Percentiles rank a stretch among this genome's conserved stretches.
phyloP scores from a whole-genome alignment of 106 monocot species.

The Xerophyta viscosa region DNA sequence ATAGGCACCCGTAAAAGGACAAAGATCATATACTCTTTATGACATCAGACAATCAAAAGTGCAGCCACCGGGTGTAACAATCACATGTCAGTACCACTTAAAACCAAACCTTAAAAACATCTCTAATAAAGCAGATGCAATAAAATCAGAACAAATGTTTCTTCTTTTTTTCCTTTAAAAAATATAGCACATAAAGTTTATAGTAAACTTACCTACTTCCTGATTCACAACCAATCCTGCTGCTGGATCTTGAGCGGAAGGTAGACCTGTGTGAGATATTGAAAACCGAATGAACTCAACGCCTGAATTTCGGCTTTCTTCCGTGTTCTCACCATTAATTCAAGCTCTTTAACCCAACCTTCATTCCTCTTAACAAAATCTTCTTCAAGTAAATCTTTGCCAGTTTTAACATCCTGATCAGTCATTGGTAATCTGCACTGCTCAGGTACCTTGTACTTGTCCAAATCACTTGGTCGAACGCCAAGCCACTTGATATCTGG shows the following conservation, averaged over 20 bases:
- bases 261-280: slow-evolving; percentile 94
- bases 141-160: too few relatives aligned
- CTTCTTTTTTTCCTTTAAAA: too few relatives aligned
- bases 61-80: too few relatives aligned
- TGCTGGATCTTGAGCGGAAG: slow-evolving; percentile 92
- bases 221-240: slow-evolving; percentile 73
- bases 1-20: too few relatives aligned
- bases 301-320: slow-evolving; percentile 99
- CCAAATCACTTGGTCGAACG: slow-evolving; percentile 80
- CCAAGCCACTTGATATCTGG: slow-evolving; percentile 99
- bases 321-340: slow-evolving; percentile 78
- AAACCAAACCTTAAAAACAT: too few relatives aligned
- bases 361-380: slow-evolving; percentile 93
- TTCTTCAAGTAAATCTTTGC: slow-evolving; percentile 94
- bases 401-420: slow-evolving; percentile 94
- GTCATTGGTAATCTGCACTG: slow-evolving; percentile 96
- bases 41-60: too few relatives aligned
- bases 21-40: too few relatives aligned
- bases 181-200: too few relatives aligned
- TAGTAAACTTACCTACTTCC: too few relatives aligned
- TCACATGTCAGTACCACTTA: too few relatives aligned
- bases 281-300: slow-evolving; percentile 91
- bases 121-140: too few relatives aligned
- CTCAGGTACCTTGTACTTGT: slow-evolving; percentile 89
- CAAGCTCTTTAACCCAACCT: slow-evolving; percentile 93